Evolutionary conservation across 2,329 filamentous ascomycete genomes (phyloP).

Genomic region (Penicillium sp.): DNA sequence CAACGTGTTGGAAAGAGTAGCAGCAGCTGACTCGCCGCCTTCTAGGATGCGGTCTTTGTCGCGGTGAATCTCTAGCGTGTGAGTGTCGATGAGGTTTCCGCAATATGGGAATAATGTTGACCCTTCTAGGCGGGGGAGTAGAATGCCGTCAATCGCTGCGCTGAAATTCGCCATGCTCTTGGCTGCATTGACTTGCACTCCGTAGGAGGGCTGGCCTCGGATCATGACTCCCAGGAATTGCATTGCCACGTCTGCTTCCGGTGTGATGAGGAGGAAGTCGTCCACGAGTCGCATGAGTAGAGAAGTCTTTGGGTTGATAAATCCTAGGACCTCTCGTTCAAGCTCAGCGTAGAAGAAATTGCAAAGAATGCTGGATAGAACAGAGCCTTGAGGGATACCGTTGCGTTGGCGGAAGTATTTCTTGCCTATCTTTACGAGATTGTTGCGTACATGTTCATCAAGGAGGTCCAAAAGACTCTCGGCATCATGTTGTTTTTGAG

Average conservation of each 20-base stretch:
- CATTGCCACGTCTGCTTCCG: conserved; percentile 63
- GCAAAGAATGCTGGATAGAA: conserved; percentile 82
- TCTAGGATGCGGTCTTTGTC: conserved; percentile 55
- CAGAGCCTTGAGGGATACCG: conserved; percentile 90
- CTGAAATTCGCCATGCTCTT: conserved; percentile 89
- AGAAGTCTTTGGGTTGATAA: conserved; percentile 60
- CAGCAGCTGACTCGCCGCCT: conserved; percentile 52
- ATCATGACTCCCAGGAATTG: conserved; percentile 80
- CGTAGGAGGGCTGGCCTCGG: conserved; percentile 72
- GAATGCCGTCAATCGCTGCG: conserved; percentile 54
- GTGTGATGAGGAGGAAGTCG: conserved; percentile 87
- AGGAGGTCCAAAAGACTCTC: conserved; percentile 67
- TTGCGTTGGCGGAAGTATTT: conserved; percentile 81
- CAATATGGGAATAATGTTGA: conserved; percentile 75
- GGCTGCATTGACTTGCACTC: conserved; percentile 69
- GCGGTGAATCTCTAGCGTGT: conserved; percentile 71
- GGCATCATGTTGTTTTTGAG: conserved; percentile 57
- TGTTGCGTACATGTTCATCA: conserved; percentile 74
- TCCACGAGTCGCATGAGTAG: conserved; percentile 82
- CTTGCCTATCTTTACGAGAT: conserved; percentile 85
- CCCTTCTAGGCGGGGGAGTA: conserved; percentile 52
- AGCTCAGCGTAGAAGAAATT: conserved; percentile 95
- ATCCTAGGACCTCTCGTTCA: conserved; percentile 67
- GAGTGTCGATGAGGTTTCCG: conserved; percentile 72
- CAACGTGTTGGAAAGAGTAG: conserved; percentile 66